phyloP scores from a whole-genome alignment of 1,139 yeast genomes.

The Debaryomyces singareniensis region DNA sequence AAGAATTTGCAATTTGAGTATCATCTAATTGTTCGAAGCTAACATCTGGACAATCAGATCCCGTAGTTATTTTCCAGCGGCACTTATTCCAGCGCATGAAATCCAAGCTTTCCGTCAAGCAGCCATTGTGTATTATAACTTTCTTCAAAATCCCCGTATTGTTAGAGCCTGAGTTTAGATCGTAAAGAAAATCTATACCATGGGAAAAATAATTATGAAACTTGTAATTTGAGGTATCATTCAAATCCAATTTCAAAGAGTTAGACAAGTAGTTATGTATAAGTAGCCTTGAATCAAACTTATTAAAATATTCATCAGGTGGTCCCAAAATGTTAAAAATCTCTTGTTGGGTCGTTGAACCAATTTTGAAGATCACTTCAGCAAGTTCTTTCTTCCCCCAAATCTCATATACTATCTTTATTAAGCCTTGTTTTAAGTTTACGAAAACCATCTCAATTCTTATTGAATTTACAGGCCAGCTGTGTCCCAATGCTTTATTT shows the following conservation, averaged over 20 bases:
- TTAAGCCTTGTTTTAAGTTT: slow-evolving; percentile 9
- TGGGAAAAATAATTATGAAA: slow-evolving; percentile 51
- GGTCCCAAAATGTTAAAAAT: slow-evolving; percentile 45
- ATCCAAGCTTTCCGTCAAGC: slow-evolving; percentile 38
- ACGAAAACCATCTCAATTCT: slow-evolving; percentile 5
- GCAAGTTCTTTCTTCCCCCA: slow-evolving; percentile 5
- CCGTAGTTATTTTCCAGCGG: slow-evolving; percentile 26
- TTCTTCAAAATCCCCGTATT: slow-evolving; percentile 30
- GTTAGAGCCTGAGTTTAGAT: slow-evolving; percentile 21
- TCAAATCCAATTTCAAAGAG: slow-evolving; percentile 7
- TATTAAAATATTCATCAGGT: slow-evolving; percentile 48
- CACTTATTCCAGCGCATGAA: slow-evolving; percentile 48
- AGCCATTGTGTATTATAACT: slow-evolving; percentile 46
- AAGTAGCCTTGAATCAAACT: slow-evolving; percentile 38
- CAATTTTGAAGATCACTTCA: slow-evolving; percentile 17
- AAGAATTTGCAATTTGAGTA: slow-evolving; percentile 16
- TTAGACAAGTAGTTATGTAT: slow-evolving; percentile 28
- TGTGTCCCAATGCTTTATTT: background rate
- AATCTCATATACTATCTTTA: slow-evolving; percentile 7
- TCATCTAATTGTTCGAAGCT: slow-evolving; percentile 8
- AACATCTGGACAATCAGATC: slow-evolving; percentile 3
- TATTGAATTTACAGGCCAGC: background rate
- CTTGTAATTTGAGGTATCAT: slow-evolving; percentile 21
- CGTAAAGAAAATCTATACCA: slow-evolving; percentile 51
- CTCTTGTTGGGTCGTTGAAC: slow-evolving; percentile 45